These are phyloP conservation scores for Phellopilus nigrolimitatus DNA, from an alignment of 1,284 basidiomycete species.

Conservation along the genomic window DNA sequence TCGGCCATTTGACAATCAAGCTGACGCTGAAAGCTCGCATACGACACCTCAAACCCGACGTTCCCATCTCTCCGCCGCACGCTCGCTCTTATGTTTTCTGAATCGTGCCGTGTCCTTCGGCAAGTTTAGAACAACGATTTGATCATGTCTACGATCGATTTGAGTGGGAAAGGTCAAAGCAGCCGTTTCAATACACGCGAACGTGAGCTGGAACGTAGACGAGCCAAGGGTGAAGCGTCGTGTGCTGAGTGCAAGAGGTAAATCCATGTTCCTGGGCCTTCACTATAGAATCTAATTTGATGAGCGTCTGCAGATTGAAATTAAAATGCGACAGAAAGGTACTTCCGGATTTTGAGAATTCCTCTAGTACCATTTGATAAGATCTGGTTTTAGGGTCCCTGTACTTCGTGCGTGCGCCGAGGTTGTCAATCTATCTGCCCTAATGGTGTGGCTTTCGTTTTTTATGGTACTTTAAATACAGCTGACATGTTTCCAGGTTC, in stretches of 20 bases:
- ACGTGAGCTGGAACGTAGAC: constrained; percentile 8
- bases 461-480: neutral
- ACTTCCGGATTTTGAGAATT: neutral
- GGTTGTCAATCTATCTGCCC: constrained; percentile 19
- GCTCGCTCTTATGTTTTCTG: no score
- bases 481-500: constrained; percentile 2
- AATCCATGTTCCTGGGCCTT: neutral
- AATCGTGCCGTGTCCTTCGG: no score
- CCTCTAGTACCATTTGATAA: neutral
- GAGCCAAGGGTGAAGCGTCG: constrained; percentile 12
- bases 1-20: no score
- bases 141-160: neutral
- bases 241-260: constrained; percentile 19
- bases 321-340: constrained; percentile 20
- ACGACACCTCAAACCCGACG: no score
- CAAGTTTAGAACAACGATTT: no score
- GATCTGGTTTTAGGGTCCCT: constrained; percentile 5
- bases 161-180: neutral
- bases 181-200: neutral
- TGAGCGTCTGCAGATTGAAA: constrained; percentile 8
- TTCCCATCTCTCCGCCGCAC: no score
- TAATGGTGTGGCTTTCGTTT: constrained; percentile 5
- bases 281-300: neutral
- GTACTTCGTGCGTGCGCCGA: constrained; percentile 16
- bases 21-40: no score